Percentiles rank a stretch among this genome's conserved stretches.
Evolutionary conservation across 1,284 basidiomycete genomes (phyloP).

Genomic region (Trichosporon asahii): DNA sequence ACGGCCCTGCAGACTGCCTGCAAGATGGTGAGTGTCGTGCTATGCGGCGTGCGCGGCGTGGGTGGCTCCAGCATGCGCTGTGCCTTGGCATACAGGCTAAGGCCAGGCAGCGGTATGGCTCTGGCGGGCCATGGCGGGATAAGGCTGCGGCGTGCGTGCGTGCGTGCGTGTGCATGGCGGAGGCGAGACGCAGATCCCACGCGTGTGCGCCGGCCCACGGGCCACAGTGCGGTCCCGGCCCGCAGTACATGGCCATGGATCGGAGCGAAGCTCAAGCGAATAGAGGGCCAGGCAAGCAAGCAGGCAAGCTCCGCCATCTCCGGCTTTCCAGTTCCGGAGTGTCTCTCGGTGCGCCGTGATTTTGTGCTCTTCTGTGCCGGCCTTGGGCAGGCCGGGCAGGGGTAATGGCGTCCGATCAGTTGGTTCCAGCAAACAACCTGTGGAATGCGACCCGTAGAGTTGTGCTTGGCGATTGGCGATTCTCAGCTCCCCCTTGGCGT

Average conservation of each 20-base stretch:
- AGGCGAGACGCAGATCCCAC: background rate
- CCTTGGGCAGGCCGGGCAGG: too few species aligned
- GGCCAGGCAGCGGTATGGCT: too few species aligned
- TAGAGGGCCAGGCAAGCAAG: too few species aligned
- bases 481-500: background rate
- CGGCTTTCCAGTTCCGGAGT: background rate
- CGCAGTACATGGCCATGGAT: background rate
- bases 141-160: too few species aligned
- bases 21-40: background rate
- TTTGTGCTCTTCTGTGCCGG: background rate
- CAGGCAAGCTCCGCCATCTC: background rate
- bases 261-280: too few species aligned
- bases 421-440: background rate
- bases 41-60: background rate
- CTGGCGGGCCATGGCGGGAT: too few species aligned
- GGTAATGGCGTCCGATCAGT: background rate
- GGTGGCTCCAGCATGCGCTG: background rate
- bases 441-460: background rate
- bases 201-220: background rate
- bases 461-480: background rate
- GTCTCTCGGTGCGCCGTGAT: background rate
- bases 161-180: slow-evolving; percentile 10
- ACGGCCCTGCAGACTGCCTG: background rate
- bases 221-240: background rate
- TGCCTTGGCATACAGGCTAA: background rate